Percentiles rank a stretch among this genome's conserved stretches.
These are phyloP conservation scores for Wickerhamiella azymoides DNA, from an alignment of 805 yeast genomes.

Conservation along the genomic window DNA sequence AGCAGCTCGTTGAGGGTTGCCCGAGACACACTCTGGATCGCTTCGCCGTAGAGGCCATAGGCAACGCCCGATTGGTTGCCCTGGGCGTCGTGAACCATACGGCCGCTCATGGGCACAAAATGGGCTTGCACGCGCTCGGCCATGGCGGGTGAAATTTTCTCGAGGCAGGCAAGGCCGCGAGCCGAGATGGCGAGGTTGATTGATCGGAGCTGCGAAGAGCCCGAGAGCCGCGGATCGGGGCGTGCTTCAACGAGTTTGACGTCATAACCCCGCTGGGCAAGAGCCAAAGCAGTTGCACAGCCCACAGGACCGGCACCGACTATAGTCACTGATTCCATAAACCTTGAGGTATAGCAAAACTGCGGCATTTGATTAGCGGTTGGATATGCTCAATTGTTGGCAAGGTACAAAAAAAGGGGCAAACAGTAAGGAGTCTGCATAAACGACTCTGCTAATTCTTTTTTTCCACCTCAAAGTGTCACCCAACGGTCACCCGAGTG, in stretches of 20 bases:
- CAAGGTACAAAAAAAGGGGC: no score
- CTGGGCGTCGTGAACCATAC: slow-evolving; percentile 67
- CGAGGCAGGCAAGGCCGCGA: slow-evolving; percentile 63
- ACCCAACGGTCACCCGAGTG: no score
- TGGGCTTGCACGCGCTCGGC: slow-evolving; percentile 41
- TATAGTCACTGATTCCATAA: slow-evolving; percentile 23
- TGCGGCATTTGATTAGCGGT: no score
- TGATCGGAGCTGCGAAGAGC: slow-evolving; percentile 29
- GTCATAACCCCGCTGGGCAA: slow-evolving; percentile 52
- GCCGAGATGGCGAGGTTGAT: slow-evolving; percentile 82
- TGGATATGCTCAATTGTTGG: no score
- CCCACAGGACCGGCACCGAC: slow-evolving; percentile 92
- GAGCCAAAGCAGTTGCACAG: slow-evolving; percentile 66
- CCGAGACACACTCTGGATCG: slow-evolving; percentile 76
- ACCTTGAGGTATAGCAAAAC: no score
- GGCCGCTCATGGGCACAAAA: slow-evolving; percentile 73
- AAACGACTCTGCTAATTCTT: no score
- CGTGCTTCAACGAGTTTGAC: slow-evolving; percentile 66
- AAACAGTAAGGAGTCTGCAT: no score
- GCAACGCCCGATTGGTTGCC: slow-evolving; percentile 55
- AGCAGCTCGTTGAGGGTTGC: slow-evolving; percentile 49
- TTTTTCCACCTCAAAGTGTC: no score
- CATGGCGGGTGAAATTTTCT: slow-evolving; percentile 45
- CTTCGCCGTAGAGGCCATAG: slow-evolving; percentile 72
- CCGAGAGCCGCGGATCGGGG: slow-evolving; percentile 43